Percentiles rank a stretch among this genome's conserved stretches.
phyloP scores from a whole-genome alignment of 805 yeast genomes.

The Metschnikowia hibisci region DNA sequence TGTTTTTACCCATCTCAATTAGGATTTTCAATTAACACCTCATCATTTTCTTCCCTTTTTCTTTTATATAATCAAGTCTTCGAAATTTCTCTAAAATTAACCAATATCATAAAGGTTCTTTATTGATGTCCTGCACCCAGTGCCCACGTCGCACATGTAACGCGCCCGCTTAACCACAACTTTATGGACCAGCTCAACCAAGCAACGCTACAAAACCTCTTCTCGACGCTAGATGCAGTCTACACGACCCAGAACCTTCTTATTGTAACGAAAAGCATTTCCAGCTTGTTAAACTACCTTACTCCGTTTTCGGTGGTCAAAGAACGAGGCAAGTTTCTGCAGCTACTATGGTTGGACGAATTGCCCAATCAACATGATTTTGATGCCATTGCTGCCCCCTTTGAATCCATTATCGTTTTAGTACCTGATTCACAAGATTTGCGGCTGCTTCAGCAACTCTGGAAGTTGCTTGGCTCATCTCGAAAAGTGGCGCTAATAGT shows the following conservation, averaged over 20 bases:
- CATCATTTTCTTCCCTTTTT: too few species aligned
- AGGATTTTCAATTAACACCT: too few species aligned
- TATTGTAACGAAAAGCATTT: conserved; percentile 44
- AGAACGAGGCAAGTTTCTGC: conserved; percentile 43
- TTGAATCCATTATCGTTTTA: conserved; percentile 8
- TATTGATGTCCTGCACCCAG: too few species aligned
- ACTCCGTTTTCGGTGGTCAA: conserved; percentile 54
- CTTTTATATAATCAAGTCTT: too few species aligned
- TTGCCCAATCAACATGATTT: conserved; percentile 4
- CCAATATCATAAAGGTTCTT: too few species aligned
- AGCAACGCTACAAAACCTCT: conserved; percentile 19
- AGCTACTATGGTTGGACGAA: conserved; percentile 13
- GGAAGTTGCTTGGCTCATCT: conserved; percentile 7
- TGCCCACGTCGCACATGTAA: background rate
- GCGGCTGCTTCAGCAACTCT: conserved; percentile 6
- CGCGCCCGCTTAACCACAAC: background rate
- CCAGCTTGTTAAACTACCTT: conserved; percentile 49
- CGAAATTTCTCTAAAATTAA: too few species aligned
- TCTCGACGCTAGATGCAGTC: conserved; percentile 21
- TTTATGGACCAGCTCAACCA: conserved; percentile 16
- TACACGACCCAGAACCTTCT: conserved; percentile 23
- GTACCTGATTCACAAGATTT: conserved; percentile 7
- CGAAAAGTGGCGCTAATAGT: conserved; percentile 26
- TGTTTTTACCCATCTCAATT: background rate
- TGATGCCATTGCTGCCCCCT: background rate